Conservation (phyloP, 2,329 filamentous ascomycete genomes). For the Volutella citrinella region DNA sequence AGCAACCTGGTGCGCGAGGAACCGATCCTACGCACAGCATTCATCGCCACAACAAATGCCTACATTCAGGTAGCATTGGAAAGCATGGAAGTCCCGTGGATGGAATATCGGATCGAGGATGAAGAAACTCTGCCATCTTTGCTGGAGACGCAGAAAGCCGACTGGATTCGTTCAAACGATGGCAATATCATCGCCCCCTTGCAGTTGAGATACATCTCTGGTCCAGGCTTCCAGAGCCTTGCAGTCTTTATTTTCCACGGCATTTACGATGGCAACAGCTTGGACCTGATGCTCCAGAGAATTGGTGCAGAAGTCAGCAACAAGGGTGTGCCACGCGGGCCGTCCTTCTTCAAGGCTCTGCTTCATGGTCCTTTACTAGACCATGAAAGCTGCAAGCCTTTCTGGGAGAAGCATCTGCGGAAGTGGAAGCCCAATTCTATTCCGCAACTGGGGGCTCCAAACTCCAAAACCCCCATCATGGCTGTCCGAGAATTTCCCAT, state of each 20-base stretch:
- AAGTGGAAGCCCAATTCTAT: constrained; percentile 22
- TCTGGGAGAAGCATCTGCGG: constrained; percentile 64
- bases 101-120: constrained; percentile 26
- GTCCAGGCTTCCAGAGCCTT: constrained; percentile 46
- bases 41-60: constrained; percentile 71
- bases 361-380: constrained; percentile 64
- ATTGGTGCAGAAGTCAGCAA: constrained; percentile 36
- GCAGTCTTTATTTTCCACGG: constrained; percentile 77
- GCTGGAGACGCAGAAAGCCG: constrained; percentile 33
- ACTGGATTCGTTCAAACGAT: constrained; percentile 55
- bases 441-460: constrained; percentile 6
- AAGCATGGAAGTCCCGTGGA: constrained; percentile 41
- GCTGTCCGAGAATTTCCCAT: constrained; percentile 33
- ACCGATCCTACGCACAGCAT: constrained; percentile 69
- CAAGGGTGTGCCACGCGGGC: constrained; percentile 31
- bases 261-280: constrained; percentile 80
- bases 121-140: constrained; percentile 29
- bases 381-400: constrained; percentile 42
- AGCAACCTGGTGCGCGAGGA: constrained; percentile 45
- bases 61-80: constrained; percentile 70
- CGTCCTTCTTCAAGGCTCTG: constrained; percentile 64
- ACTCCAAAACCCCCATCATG: constrained; percentile 4
- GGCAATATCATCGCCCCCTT: constrained; percentile 14
- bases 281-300: constrained; percentile 62
- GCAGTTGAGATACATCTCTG: constrained; percentile 36